phyloP scores from a whole-genome alignment of 1,284 basidiomycete genomes.

The Cutaneotrichosporon curvatum region DNA sequence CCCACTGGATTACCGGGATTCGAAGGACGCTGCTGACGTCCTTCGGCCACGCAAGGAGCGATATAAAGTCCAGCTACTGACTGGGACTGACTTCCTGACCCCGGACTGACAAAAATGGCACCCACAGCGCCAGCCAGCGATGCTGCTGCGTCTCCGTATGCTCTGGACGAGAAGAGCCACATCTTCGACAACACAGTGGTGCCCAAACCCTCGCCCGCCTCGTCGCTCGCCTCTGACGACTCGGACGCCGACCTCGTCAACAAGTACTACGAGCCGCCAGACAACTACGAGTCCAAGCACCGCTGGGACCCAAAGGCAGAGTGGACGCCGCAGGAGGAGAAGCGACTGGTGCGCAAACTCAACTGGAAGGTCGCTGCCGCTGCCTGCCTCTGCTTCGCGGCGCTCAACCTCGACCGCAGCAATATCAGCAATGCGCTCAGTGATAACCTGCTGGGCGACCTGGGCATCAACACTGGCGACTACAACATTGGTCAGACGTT shows the following conservation, averaged over 20 bases:
- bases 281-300: constrained; percentile 33
- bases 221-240: too few relatives aligned
- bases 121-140: too few relatives aligned
- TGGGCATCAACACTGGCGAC: constrained; percentile 37
- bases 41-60: too few relatives aligned
- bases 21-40: too few relatives aligned
- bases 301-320: constrained; percentile 38
- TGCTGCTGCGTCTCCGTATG: too few relatives aligned
- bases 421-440: constrained; percentile 33
- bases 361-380: constrained; percentile 22
- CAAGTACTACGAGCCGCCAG: constrained; percentile 26
- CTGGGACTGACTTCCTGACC: too few relatives aligned
- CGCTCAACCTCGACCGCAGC: constrained; percentile 33
- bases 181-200: not conserved
- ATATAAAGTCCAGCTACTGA: too few relatives aligned
- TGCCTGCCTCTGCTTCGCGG: constrained; percentile 36
- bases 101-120: too few relatives aligned
- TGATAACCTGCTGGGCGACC: constrained; percentile 43
- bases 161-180: not conserved
- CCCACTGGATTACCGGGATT: too few relatives aligned
- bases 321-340: constrained; percentile 44
- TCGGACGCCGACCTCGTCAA: not conserved
- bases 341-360: constrained; percentile 26
- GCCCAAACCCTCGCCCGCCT: too few relatives aligned
- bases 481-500: constrained; percentile 42